A percentile compares a stretch with the other conserved stretches of the same genome.
Evolutionary conservation across 768 basidiomycete species (phyloP).

Genomic region (Amanita thiersii): DNA sequence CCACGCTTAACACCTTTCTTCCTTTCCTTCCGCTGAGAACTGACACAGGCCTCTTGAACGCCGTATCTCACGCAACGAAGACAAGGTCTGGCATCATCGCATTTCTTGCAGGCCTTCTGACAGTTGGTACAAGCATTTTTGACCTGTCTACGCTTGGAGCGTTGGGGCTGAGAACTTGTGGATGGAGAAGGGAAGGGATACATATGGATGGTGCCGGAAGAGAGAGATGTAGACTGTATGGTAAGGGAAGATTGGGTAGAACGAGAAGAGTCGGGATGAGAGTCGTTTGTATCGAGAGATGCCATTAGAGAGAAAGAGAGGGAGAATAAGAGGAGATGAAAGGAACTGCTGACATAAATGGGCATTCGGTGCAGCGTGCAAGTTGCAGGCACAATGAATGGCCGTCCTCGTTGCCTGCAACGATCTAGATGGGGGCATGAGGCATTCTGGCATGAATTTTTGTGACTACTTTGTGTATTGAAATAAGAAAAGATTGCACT

Average conservation of each 20-base stretch:
- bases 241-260: constrained; percentile 15
- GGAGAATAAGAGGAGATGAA: constrained; percentile 3
- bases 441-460: no score
- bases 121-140: constrained; percentile 90
- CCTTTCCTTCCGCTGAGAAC: constrained; percentile 89
- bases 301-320: constrained; percentile 19
- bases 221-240: constrained; percentile 22
- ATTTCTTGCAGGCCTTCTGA: constrained; percentile 89
- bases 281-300: constrained; percentile 23
- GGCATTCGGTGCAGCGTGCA: no score
- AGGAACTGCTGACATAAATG: no score
- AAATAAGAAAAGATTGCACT: no score
- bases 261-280: constrained; percentile 25
- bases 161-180: constrained; percentile 39
- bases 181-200: constrained; percentile 53
- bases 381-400: no score
- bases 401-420: no score
- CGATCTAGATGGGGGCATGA: no score
- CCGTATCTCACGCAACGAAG: constrained; percentile 91
- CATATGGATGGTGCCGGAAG: constrained; percentile 59
- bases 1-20: constrained; percentile 83
- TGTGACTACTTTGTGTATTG: no score
- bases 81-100: constrained; percentile 87
- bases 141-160: constrained; percentile 79
- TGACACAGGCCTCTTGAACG: constrained; percentile 77